phyloP scores from a whole-genome alignment of 2,329 filamentous ascomycete species.

The Mariannaea elegans region DNA sequence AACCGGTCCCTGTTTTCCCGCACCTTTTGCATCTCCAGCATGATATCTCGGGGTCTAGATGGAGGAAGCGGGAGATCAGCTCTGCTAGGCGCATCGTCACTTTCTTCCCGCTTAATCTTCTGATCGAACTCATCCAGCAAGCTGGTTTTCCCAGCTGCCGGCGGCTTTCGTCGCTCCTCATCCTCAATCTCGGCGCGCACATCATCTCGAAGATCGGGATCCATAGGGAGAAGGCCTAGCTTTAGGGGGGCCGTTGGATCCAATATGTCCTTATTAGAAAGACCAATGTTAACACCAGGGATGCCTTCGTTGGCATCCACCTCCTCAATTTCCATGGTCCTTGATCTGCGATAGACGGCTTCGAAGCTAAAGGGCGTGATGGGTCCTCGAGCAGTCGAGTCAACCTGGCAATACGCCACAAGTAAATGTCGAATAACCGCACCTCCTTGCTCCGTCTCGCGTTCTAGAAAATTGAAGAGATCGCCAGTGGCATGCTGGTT shows the following conservation, averaged over 20 bases:
- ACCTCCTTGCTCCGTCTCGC: slow-evolving; percentile 84
- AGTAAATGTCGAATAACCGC: slow-evolving; percentile 80
- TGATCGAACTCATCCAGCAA: slow-evolving; percentile 89
- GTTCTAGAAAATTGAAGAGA: slow-evolving; percentile 87
- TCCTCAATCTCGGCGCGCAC: slow-evolving; percentile 88
- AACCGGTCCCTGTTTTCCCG: slow-evolving; percentile 94
- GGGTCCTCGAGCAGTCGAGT: slow-evolving; percentile 67
- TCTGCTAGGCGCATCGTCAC: slow-evolving; percentile 81
- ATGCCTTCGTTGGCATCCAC: slow-evolving; percentile 72
- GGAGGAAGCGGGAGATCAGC: slow-evolving; percentile 86
- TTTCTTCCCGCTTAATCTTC: slow-evolving; percentile 88
- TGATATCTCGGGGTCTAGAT: slow-evolving; percentile 87
- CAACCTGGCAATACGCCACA: slow-evolving; percentile 65
- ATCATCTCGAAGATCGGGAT: slow-evolving; percentile 82
- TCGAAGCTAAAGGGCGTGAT: slow-evolving; percentile 72
- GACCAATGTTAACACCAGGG: slow-evolving; percentile 68
- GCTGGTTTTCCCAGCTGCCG: slow-evolving; percentile 73
- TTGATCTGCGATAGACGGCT: slow-evolving; percentile 64
- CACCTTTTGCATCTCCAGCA: slow-evolving; percentile 93
- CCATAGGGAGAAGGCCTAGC: slow-evolving; percentile 85
- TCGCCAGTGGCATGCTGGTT: slow-evolving; percentile 85
- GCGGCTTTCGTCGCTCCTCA: slow-evolving; percentile 81
- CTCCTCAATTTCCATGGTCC: slow-evolving; percentile 70
- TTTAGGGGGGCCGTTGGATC: slow-evolving; percentile 69
- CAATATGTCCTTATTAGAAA: slow-evolving; percentile 68